Percentiles rank a stretch among this genome's conserved stretches.
Evolutionary conservation across 768 basidiomycete genomes (phyloP).

Genomic region (Podaxis rugospora): DNA sequence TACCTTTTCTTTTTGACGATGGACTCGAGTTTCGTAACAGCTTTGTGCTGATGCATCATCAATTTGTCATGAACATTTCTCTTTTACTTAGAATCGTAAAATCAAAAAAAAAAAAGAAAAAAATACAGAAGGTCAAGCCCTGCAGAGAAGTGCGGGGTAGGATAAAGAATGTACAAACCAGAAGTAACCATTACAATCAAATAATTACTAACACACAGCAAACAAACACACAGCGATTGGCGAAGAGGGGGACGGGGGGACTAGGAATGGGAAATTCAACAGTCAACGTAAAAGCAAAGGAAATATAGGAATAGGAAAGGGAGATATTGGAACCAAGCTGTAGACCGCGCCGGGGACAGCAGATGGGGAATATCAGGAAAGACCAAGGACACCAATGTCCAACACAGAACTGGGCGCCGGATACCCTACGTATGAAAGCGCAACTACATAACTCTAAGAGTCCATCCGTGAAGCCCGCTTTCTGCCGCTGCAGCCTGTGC

Average conservation of each 20-base stretch:
- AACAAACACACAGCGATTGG: slow-evolving; percentile 7
- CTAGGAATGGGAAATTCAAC: not conserved
- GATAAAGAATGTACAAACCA: slow-evolving; percentile 21
- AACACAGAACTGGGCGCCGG: not conserved
- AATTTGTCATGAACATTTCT: slow-evolving; percentile 9
- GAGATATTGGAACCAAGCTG: slow-evolving; percentile 11
- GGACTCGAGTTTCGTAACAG: not conserved
- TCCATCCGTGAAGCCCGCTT: slow-evolving; percentile 72
- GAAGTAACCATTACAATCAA: slow-evolving; percentile 15
- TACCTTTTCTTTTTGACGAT: not conserved
- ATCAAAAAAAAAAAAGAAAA: slow-evolving; percentile 17
- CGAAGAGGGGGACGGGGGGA: not conserved
- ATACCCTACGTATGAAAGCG: not conserved
- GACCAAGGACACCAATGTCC: not conserved
- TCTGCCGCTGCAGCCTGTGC: slow-evolving; percentile 68
- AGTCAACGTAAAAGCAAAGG: not conserved
- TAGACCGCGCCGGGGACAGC: not conserved
- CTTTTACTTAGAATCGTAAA: slow-evolving; percentile 16
- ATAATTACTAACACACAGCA: slow-evolving; percentile 16
- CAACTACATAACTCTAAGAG: slow-evolving; percentile 68
- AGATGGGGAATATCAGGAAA: not conserved
- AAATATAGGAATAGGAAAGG: slow-evolving; percentile 11
- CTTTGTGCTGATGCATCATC: not conserved
- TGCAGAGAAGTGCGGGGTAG: slow-evolving; percentile 11
- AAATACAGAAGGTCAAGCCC: slow-evolving; percentile 23